phyloP scores from a whole-genome alignment of 352 stramenopile species.

The Plasmopara muralis region DNA sequence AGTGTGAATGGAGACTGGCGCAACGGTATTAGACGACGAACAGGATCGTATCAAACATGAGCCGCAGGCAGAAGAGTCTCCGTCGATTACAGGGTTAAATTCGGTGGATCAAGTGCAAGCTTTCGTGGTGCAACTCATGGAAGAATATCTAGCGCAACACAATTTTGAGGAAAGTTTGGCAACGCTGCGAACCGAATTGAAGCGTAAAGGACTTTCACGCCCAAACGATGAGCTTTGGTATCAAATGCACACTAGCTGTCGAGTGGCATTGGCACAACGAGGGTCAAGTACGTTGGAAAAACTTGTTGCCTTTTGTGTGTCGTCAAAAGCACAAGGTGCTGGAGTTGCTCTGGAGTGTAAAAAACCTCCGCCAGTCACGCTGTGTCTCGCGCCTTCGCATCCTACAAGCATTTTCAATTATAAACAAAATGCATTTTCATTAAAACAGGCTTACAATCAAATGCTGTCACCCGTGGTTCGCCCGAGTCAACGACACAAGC shows the following conservation, averaged over 20 bases:
- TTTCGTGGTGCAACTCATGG: conserved; percentile 50
- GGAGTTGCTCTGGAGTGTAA: conserved; percentile 32
- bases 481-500: conserved; percentile 33
- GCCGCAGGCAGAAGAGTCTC: conserved; percentile 5
- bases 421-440: conserved; percentile 31
- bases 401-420: conserved; percentile 23
- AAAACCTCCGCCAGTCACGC: conserved; percentile 27
- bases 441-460: conserved; percentile 44
- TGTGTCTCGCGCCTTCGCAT: conserved; percentile 36
- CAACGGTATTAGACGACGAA: conserved; percentile 1
- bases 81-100: background rate
- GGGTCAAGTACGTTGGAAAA: conserved; percentile 35
- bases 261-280: conserved; percentile 24
- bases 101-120: conserved; percentile 22
- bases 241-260: conserved; percentile 50
- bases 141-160: conserved; percentile 49
- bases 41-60: conserved; percentile 7
- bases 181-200: conserved; percentile 36
- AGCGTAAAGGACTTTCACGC: conserved; percentile 17
- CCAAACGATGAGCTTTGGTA: conserved; percentile 42
- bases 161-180: conserved; percentile 27
- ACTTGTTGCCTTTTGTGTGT: conserved; percentile 45
- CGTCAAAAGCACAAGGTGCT: conserved; percentile 12
- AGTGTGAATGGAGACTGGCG: conserved; percentile 1
- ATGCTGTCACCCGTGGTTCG: conserved; percentile 47